Evolutionary conservation across 768 basidiomycete species (phyloP), one percentile per base, ranked within the genome.

Genomic region (Cystobasidium onofrii): DNA sequence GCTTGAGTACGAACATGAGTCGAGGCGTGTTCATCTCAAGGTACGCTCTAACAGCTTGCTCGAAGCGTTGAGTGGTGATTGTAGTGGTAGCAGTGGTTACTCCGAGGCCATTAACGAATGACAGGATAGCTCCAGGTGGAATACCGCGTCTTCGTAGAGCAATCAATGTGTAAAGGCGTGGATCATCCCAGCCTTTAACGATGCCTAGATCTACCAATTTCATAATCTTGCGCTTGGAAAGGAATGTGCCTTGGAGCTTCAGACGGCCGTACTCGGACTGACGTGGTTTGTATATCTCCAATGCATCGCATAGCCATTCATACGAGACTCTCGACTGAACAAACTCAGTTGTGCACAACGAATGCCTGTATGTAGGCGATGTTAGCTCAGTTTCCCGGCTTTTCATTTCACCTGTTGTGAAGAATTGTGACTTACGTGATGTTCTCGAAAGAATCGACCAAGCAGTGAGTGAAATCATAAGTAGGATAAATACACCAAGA

Each of bases 401-500:
- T n/a, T n/a, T n/a, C n/a, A n/a, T n/a, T n/a, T n/a, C n/a, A n/a
- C n/a, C n/a, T n/a, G n/a, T n/a, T n/a, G n/a, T n/a, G n/a, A n/a
- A n/a, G n/a, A n/a, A n/a, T n/a, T 10, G 1, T 6, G n/a, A 87
- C 94, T 81, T 79, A 97, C 96, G 94, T 91, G 76, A 99, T 97
- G 81, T 98, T 96, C 81, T 99, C 96, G 80, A 99, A 90, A 79
- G 94, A 97, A 86, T 99, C 96, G 69, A 91, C 90, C 66, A 99
- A 83, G 82, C 96, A 98, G 83, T 99, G 96, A 0, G 96, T 96
- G 81, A 95, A 98, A 81, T 99, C 96, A 80, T 99, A 99, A 0
- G 94, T 97, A 1, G 95, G 95, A 81, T 99, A 99, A 75, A 99
- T 92, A 79, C 86, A 90, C 96, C 96, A 99, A 79, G 89, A 90